Percentiles rank a stretch among this genome's conserved stretches.
Conservation (phyloP, 305 asterid genomes). For the Solanum hybrid region DNA sequence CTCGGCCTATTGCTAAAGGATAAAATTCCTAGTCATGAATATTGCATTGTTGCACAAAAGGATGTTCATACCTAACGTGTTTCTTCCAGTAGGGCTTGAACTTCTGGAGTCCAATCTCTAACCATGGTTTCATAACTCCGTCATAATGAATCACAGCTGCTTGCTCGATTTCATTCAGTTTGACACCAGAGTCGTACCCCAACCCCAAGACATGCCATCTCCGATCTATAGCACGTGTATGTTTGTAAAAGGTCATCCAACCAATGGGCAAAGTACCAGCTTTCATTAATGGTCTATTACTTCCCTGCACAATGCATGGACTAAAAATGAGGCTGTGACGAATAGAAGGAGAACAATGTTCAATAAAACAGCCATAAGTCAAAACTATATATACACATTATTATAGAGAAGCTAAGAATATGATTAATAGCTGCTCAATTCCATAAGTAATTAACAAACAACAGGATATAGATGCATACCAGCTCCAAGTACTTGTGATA, state of each 20-base stretch:
- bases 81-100: slow-evolving; percentile 64
- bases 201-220: slow-evolving; percentile 77
- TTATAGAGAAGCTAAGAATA: neutral
- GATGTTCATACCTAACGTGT: slow-evolving; percentile 60
- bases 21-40: slow-evolving; percentile 27
- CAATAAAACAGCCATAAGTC: neutral
- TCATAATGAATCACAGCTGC: slow-evolving; percentile 82
- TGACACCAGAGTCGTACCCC: slow-evolving; percentile 56
- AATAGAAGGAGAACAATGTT: neutral
- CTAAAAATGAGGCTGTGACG: neutral
- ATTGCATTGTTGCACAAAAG: slow-evolving; percentile 76
- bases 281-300: slow-evolving; percentile 39
- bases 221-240: slow-evolving; percentile 48
- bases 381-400: neutral
- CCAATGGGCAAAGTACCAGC: slow-evolving; percentile 87
- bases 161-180: slow-evolving; percentile 33
- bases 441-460: neutral
- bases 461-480: slow-evolving; percentile 36
- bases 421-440: neutral
- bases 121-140: slow-evolving; percentile 86
- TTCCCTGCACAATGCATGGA: slow-evolving; percentile 39
- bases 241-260: slow-evolving; percentile 70
- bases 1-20: neutral
- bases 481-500: slow-evolving; percentile 59
- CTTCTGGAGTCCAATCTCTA: slow-evolving; percentile 73